Base-by-base conservation (phyloP, 257 asterid species). In the Solanum sitiens region DNA sequence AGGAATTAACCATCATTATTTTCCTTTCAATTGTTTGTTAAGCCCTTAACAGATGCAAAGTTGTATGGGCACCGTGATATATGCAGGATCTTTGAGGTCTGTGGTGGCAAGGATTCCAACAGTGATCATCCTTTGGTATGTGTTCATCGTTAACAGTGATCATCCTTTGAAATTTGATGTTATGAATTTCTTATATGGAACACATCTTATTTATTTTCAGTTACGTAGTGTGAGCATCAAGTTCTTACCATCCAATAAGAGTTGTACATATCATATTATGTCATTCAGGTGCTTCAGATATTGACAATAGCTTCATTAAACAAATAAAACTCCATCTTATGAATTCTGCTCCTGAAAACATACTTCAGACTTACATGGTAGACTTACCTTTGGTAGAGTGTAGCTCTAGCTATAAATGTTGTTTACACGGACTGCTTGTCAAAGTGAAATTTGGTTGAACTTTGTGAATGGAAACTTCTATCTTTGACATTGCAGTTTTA, bases 41-140 rank as follows among this genome's bases (percentile, higher is more conserved):
- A 89, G 96, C 96, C 96, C 59, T 91, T 92, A 72, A 89, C 95
- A 86, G 95, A 93, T 50, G 96, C 96, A 20, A 93, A 87, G 90
- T 83, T 89, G 77, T 93, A 93, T 35, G 89, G 90, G 87, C 96
- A 93, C 90, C 91, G 91, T 53, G 96, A 93, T 85, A 93, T 93
- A 85, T 92, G 96, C 93, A 90, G 93, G 93, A 91, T 93, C 76
- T 94, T 93, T 65, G 96, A 91, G 88, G 93, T 91, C 61, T 89
- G 92, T 88, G 96, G 96, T 74, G 94, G 95, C 86, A 87, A 89
- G 89, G 96, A 91, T 84, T 87, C 86, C 63, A 65, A 90, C 79
- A 93, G 90, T 23, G 92, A 90, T 88, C 89, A 90, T 50, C 91
- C 90, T 23, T 92, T 93, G 93, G 96, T 93, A 90, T 87, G 50